Conservation (phyloP, 208 protist species). For the Leptomonas seymouri region DNA sequence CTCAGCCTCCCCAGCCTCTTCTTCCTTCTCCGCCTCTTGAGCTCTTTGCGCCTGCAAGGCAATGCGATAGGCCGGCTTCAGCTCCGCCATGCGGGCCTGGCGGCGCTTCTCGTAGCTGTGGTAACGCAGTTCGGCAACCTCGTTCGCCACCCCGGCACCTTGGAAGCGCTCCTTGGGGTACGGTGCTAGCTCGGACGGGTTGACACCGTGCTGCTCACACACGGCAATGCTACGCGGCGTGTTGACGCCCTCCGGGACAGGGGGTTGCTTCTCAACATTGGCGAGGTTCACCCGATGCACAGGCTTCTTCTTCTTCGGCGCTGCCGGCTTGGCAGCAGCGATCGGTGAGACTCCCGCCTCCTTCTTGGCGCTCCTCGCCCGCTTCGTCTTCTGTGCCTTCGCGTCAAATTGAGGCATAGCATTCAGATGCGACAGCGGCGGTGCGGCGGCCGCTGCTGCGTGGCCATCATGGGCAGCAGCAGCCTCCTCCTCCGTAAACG, state of each 20-base stretch:
- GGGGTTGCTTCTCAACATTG: constrained; percentile 52
- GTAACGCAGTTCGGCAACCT: constrained; percentile 58
- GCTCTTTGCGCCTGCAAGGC: no score
- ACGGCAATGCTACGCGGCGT: constrained; percentile 66
- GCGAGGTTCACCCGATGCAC: constrained; percentile 36
- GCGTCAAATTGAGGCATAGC: constrained; percentile 7
- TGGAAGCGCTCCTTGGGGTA: constrained; percentile 56
- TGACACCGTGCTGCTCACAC: constrained; percentile 62
- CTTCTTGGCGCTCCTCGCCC: constrained; percentile 2
- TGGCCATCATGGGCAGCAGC: neutral
- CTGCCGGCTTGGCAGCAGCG: constrained; percentile 8
- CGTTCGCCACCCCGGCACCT: constrained; percentile 36
- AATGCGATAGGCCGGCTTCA: constrained; percentile 32
- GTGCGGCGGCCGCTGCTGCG: neutral
- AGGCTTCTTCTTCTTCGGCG: constrained; percentile 28
- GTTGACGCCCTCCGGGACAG: constrained; percentile 65
- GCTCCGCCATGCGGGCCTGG: constrained; percentile 50
- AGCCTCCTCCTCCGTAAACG: neutral
- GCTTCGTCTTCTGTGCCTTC: constrained; percentile 18
- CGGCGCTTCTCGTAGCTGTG: constrained; percentile 74
- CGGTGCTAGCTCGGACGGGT: constrained; percentile 50
- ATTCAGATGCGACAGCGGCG: constrained; percentile 3
- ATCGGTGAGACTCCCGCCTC: constrained; percentile 4
- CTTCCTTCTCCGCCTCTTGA: no score
- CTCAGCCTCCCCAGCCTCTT: constrained; percentile 4